These are phyloP conservation scores for Kitagawia praeruptora DNA, from an alignment of 129 eudicot genomes.

Conservation along the genomic window DNA sequence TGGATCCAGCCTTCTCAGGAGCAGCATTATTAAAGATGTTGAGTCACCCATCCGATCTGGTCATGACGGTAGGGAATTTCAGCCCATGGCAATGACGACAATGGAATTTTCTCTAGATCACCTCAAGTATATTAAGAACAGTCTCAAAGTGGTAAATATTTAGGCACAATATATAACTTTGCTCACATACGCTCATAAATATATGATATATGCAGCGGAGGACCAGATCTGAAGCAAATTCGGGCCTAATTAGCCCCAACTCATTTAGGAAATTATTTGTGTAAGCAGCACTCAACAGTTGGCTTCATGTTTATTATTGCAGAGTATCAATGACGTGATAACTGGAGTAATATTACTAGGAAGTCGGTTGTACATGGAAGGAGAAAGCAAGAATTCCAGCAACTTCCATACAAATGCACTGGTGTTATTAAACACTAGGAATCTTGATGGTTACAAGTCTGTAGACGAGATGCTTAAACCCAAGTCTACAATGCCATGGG, in stretches of 20 bases:
- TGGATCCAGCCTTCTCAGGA: conserved; percentile 30
- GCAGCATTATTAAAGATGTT: conserved; percentile 30
- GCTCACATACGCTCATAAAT: not conserved
- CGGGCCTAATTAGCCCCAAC: too few relatives aligned
- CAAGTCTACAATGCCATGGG: conserved; percentile 13
- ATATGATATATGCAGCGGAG: not conserved
- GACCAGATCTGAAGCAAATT: too few relatives aligned
- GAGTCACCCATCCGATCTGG: conserved; percentile 37
- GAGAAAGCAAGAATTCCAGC: not conserved
- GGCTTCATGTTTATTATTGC: not conserved
- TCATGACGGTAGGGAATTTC: conserved; percentile 22
- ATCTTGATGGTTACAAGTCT: conserved; percentile 15
- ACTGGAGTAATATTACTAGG: conserved; percentile 19
- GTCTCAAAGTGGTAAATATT: conserved; percentile 30
- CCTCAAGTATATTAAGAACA: conserved; percentile 32
- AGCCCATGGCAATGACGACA: conserved; percentile 23
- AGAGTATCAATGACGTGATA: conserved; percentile 25
- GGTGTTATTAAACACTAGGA: conserved; percentile 19
- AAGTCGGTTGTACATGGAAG: conserved; percentile 26
- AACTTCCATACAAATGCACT: conserved; percentile 15
- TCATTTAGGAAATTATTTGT: too few relatives aligned
- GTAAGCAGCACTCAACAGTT: too few relatives aligned
- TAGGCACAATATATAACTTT: too few relatives aligned
- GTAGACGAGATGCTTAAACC: conserved; percentile 18
- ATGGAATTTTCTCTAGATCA: conserved; percentile 29